Evolutionary conservation across 176 grass and related monocot species (phyloP).

Genomic region (Lolium multiflorum): DNA sequence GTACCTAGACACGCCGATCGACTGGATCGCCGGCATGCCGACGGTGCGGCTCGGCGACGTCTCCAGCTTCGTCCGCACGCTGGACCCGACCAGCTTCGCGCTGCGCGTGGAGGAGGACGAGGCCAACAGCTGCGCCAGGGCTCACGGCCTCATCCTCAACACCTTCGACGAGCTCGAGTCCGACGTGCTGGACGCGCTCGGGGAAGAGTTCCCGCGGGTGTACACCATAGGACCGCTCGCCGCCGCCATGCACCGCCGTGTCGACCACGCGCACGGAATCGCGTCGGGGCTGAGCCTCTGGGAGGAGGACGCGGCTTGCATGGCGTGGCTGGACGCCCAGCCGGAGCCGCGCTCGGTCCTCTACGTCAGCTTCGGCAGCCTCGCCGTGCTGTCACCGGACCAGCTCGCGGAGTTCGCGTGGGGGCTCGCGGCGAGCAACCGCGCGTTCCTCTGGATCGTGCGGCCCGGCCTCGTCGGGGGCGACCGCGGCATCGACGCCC

Average conservation of each 20-base stretch:
- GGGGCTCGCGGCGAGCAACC: slow-evolving; percentile 41
- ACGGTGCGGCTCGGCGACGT: slow-evolving; percentile 71
- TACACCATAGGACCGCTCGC: slow-evolving; percentile 54
- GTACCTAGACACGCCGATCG: slow-evolving; percentile 80
- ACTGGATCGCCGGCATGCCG: slow-evolving; percentile 77
- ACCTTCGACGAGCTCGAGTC: slow-evolving; percentile 56
- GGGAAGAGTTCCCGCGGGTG: slow-evolving; percentile 44
- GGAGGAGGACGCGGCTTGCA: slow-evolving; percentile 59
- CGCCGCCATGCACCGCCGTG: slow-evolving; percentile 29
- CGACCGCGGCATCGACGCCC: slow-evolving; percentile 31
- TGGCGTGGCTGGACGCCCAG: slow-evolving; percentile 61
- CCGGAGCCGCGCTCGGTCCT: slow-evolving; percentile 42
- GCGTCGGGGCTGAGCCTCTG: slow-evolving; percentile 48
- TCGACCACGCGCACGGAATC: not conserved
- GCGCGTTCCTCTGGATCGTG: slow-evolving; percentile 53
- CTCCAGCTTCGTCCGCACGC: slow-evolving; percentile 82
- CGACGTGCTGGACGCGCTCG: slow-evolving; percentile 48
- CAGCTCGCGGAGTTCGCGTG: slow-evolving; percentile 46
- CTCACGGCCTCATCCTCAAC: slow-evolving; percentile 62
- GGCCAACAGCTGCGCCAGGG: slow-evolving; percentile 55
- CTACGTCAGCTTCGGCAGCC: slow-evolving; percentile 69
- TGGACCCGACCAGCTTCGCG: slow-evolving; percentile 53
- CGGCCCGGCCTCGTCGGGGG: slow-evolving; percentile 31
- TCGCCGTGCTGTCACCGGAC: slow-evolving; percentile 42
- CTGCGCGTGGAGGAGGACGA: slow-evolving; percentile 61